Evolutionary conservation across 169 alveolate genomes (phyloP), one percentile per base, ranked within the genome.

Genomic region (Eimeria acervulina): DNA sequence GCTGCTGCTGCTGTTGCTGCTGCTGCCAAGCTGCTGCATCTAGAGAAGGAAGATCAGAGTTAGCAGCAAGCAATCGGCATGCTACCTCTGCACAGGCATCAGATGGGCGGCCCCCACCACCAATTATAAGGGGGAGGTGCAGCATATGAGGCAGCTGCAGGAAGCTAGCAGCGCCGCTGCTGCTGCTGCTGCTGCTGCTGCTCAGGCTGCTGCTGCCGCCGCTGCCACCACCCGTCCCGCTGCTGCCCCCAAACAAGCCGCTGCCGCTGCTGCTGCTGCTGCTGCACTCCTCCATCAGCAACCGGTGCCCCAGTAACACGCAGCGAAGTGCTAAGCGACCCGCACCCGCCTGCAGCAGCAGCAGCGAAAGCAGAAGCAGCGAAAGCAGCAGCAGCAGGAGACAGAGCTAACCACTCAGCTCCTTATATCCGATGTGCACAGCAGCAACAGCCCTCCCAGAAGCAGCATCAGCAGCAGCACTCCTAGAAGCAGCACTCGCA

Each of bases 281-380:
- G n/a, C n/a, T n/a, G n/a, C n/a, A 33, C 55, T 52, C 36, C 44
- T 90, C 95, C 89, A 90, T 90, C 87, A 80, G 26, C 74, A 90
- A 13, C 38, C 95, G 95, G 28, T 38, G 74, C 89, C 89, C 95
- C 61, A 90, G 88, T 61, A 90, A 44, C 40, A 90, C 89, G 76
- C 95, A 90, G 55, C 95, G 95, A 13, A 90, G 89, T 61, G 95
- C 95, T 88, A 90, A 76, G n/a, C 95, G 95, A 21, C 95, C 95
- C 59, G 74, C 74, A 17, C 78, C 74, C 38, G 95, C 95, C 95
- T 90, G 72, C n/a, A n/a, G n/a, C n/a, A n/a, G n/a, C n/a, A n/a
- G n/a, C n/a, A n/a, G n/a, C n/a, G n/a, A n/a, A n/a, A n/a, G n/a
- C n/a, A n/a, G n/a, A n/a, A n/a, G n/a, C n/a, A n/a, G n/a, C n/a